phyloP scores from a whole-genome alignment of 768 basidiomycete genomes.

The Saitozyma sp. region DNA sequence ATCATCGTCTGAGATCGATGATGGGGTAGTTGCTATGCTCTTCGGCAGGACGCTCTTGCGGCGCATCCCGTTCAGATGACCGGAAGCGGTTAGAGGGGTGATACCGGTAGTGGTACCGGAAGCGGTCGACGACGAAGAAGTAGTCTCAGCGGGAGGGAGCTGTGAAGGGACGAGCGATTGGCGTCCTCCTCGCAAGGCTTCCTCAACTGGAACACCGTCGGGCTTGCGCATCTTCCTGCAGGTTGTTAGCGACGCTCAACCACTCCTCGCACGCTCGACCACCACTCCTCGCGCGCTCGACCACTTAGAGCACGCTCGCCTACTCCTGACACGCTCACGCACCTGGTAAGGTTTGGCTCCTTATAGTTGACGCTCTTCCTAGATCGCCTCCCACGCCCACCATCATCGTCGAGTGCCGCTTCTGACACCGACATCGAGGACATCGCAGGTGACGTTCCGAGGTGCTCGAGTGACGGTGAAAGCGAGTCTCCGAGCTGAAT shows the following conservation, averaged over 20 bases:
- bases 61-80: constrained; percentile 12
- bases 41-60: constrained; percentile 36
- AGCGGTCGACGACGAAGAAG: not conserved
- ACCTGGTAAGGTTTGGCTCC: constrained; percentile 48
- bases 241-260: not conserved
- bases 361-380: constrained; percentile 49
- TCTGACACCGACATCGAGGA: too few species aligned
- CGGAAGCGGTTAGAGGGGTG: too few species aligned
- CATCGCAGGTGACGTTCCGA: too few species aligned
- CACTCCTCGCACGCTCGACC: not conserved
- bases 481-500: too few species aligned
- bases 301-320: too few species aligned
- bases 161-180: constrained; percentile 1
- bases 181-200: constrained; percentile 11
- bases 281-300: not conserved
- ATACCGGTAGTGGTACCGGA: not conserved
- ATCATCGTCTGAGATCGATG: not conserved
- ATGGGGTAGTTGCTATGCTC: not conserved
- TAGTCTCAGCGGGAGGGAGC: not conserved
- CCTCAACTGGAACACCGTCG: constrained; percentile 33
- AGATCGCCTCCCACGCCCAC: constrained; percentile 27
- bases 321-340: constrained; percentile 6
- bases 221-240: constrained; percentile 50
- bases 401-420: constrained; percentile 15
- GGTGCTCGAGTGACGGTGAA: too few species aligned